Evolutionary conservation across 306 rosid genomes (phyloP).

Genomic region (Canavalia gladiata): DNA sequence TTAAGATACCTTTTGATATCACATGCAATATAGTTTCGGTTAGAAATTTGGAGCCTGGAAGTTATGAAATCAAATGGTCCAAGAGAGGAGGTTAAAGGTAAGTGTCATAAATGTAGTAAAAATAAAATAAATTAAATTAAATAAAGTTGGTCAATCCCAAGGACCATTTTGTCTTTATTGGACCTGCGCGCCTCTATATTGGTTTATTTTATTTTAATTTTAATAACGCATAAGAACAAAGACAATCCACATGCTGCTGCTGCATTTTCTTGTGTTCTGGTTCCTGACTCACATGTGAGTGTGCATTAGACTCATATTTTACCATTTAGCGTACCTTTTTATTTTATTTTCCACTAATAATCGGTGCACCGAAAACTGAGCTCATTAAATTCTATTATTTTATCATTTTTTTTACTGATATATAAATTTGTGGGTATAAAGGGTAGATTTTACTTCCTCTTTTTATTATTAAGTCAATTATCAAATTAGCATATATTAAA

Average conservation of each 20-base stretch:
- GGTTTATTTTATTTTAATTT: conserved; percentile 12
- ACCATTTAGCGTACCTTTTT: background rate
- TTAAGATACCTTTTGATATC: conserved; percentile 47
- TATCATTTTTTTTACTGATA: background rate
- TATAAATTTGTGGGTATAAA: no score
- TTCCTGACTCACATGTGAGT: conserved; percentile 61
- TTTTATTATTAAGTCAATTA: no score
- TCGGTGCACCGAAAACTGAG: conserved; percentile 49
- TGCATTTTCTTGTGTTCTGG: conserved; percentile 55
- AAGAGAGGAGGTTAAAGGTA: conserved; percentile 25
- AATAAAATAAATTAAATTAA: background rate
- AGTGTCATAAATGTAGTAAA: conserved; percentile 6
- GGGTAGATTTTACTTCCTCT: no score
- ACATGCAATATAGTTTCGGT: conserved; percentile 43
- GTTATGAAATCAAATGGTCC: conserved; percentile 45
- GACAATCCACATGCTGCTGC: conserved; percentile 63
- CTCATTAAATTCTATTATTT: background rate
- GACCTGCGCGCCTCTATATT: conserved; percentile 16
- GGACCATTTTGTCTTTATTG: conserved; percentile 42
- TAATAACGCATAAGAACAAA: conserved; percentile 32
- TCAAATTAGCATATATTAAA: no score
- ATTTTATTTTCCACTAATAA: background rate
- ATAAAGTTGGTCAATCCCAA: conserved; percentile 49
- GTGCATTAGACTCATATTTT: conserved; percentile 33
- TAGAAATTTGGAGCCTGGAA: conserved; percentile 8